Conservation (phyloP, 2,329 filamentous ascomycete genomes). For the Cladosporium halotolerans region DNA sequence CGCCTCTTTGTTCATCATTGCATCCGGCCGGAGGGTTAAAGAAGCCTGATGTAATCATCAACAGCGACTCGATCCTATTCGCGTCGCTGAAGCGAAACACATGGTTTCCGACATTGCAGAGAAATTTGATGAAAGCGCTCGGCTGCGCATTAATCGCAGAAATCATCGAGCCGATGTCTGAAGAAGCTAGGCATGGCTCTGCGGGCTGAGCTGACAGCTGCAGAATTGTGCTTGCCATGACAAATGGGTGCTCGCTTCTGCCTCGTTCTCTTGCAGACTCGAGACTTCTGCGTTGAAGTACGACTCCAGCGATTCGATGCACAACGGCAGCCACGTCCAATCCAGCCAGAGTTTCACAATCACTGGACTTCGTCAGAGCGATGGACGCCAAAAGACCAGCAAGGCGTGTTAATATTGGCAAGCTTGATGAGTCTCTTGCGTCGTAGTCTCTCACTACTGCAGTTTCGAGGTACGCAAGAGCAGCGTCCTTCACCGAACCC, state of each 20-base stretch:
- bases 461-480: slow-evolving; percentile 2
- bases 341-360: neutral
- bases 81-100: slow-evolving; percentile 7
- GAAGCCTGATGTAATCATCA: neutral
- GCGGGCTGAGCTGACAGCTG: neutral
- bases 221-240: slow-evolving; percentile 1
- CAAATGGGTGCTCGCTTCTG: neutral
- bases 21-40: neutral
- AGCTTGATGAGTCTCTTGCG: neutral
- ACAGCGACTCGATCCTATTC: neutral
- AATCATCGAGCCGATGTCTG: neutral
- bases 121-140: slow-evolving; percentile 1
- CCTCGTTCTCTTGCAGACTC: no score
- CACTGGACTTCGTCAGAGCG: neutral
- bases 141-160: neutral
- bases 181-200: neutral
- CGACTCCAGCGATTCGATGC: neutral
- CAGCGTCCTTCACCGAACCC: neutral
- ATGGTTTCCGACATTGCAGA: neutral
- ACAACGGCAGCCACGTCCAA: neutral
- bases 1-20: neutral
- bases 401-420: slow-evolving; percentile 1
- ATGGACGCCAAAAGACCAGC: neutral
- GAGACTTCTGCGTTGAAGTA: neutral
- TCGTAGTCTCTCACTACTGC: neutral